Base-by-base conservation (phyloP, 352 stramenopile genomes). In the Discostella stelligera region DNA sequence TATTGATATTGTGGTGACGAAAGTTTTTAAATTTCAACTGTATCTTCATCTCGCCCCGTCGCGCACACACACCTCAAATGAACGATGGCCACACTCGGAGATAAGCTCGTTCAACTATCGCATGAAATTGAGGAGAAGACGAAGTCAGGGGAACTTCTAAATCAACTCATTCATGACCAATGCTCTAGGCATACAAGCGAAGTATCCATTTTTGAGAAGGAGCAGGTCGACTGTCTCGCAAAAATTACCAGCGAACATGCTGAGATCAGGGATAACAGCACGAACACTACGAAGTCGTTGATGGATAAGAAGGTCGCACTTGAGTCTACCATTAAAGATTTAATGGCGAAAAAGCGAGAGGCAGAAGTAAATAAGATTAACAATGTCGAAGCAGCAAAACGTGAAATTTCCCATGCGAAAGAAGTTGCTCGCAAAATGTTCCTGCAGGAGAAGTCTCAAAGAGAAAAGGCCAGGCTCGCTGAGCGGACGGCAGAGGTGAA, bases 41-140 rank as follows among this genome's bases (percentile, higher is more conserved):
- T 32, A 6, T 32, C 27, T 5, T 5, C 27, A 5, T 5, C 27
- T 2, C 27, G 27, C 27, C 27, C 27, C 27, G 27, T 5, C 27
- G 27, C 27, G 27, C 27, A 32, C 5, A 32, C 27, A 2, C 27
- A 2, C 27, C 2, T 32, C 2, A 2, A 27, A 13, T 27, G 11
- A 56, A 27, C 5, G 5, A 27, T 7, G 21, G 49, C n/a, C 7
- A 13, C n/a, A 5, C n/a, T 56, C 21, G n/a, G 21, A 18, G 49
- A 27, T 20, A 27, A 27, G n/a, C 21, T 61, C 96, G 99, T 83
- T 83, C 99, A 25, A 2, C 50, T 96, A 95, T 66, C 71, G 16
- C 56, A 66, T 3, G 71, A 79, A 32, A 72, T 79, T 37, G 49
- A 67, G 6, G 71, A 79, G 21, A 72, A 52, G 49, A 67, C 20